phyloP scores from a whole-genome alignment of 306 rosid species.

The Herpetospermum pedunculosum region DNA sequence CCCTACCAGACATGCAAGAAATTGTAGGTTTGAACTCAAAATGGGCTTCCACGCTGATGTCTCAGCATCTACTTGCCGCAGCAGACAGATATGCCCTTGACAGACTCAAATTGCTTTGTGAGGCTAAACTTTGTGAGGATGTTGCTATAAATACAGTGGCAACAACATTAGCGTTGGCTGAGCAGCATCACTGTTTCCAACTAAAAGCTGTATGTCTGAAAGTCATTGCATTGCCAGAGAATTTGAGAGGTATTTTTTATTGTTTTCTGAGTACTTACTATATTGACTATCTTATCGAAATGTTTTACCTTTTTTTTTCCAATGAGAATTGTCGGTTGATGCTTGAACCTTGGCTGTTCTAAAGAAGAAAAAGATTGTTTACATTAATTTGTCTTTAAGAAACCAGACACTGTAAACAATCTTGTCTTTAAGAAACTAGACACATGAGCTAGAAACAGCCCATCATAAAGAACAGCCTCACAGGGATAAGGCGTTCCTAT shows the following conservation, averaged over 20 bases:
- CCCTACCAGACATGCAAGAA: slow-evolving; percentile 7
- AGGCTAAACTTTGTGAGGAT: slow-evolving; percentile 14
- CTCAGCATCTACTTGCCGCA: slow-evolving; percentile 13
- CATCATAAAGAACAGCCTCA: neutral
- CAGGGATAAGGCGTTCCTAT: neutral
- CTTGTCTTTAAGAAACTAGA: too few relatives aligned
- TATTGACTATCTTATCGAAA: neutral
- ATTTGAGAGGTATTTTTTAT: slow-evolving; percentile 4
- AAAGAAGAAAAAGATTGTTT: neutral
- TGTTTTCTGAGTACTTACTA: neutral
- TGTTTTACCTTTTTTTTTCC: neutral
- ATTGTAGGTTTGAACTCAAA: neutral
- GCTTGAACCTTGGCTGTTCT: neutral
- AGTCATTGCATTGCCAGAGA: slow-evolving; percentile 9
- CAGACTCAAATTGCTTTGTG: slow-evolving; percentile 8
- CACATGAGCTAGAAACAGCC: neutral
- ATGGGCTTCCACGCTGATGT: slow-evolving; percentile 13
- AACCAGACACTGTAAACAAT: neutral
- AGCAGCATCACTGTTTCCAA: slow-evolving; percentile 11
- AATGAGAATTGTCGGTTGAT: neutral
- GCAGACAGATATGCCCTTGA: slow-evolving; percentile 11
- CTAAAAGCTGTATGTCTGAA: slow-evolving; percentile 8
- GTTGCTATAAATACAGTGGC: slow-evolving; percentile 10
- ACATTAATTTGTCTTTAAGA: neutral
- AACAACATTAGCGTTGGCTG: slow-evolving; percentile 7